Percentiles rank a stretch among this genome's conserved stretches.
Conservation (phyloP, 805 yeast species). For the Schizosaccharomyces pombe region DNA sequence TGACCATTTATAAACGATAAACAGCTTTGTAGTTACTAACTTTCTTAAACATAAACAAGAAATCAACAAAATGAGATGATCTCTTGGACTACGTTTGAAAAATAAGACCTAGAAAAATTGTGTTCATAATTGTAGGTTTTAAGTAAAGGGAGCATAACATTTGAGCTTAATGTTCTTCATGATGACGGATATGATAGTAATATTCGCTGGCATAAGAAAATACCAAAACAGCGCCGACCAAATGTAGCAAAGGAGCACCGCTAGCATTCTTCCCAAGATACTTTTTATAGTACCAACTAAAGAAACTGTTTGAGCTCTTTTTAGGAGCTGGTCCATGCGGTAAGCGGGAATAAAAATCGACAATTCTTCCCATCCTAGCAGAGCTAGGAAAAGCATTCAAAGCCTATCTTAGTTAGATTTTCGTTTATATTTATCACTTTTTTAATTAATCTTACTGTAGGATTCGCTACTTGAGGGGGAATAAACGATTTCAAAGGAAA, state of each 20-base stretch:
- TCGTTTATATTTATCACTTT: too few species aligned
- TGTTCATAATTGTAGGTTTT: too few species aligned
- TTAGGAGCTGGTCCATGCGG: background rate
- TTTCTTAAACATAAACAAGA: too few species aligned
- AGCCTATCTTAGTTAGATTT: too few species aligned
- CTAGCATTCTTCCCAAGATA: slow-evolving; percentile 1
- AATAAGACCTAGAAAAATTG: too few species aligned
- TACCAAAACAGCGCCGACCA: background rate
- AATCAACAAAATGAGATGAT: too few species aligned
- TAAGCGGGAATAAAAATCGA: background rate
- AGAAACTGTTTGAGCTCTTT: background rate
- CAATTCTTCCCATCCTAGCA: background rate
- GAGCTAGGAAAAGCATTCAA: background rate
- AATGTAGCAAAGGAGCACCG: background rate
- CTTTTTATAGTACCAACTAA: background rate
- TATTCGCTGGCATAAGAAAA: background rate
- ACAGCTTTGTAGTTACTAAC: too few species aligned
- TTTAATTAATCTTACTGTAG: slow-evolving; percentile 1
- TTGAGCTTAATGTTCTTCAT: background rate
- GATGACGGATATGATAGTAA: background rate
- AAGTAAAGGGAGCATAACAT: too few species aligned
- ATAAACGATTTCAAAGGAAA: background rate
- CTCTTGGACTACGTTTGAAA: too few species aligned
- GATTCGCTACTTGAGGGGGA: slow-evolving; percentile 1
- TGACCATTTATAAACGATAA: too few species aligned